phyloP scores from a whole-genome alignment of 306 rosid genomes.

The Senna siamea region DNA sequence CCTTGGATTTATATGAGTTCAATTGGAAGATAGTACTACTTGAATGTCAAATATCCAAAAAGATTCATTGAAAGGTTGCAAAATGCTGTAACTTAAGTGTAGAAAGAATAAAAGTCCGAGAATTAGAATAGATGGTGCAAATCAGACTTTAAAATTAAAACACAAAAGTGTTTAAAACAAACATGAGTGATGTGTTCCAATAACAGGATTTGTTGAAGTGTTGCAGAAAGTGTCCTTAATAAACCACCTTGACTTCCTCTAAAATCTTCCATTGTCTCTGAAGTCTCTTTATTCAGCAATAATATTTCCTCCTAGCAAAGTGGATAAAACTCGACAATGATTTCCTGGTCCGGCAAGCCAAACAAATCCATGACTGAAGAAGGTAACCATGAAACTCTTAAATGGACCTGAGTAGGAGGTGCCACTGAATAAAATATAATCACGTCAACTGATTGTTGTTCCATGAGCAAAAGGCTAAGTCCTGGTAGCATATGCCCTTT shows the following conservation, averaged over 20 bases:
- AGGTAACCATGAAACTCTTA: background rate
- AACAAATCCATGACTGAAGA: background rate
- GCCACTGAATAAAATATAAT: background rate
- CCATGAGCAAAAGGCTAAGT: background rate
- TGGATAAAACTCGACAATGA: background rate
- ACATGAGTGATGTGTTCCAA: background rate
- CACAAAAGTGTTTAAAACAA: background rate
- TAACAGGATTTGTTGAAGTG: background rate
- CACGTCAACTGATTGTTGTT: background rate
- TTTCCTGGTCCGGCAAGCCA: background rate
- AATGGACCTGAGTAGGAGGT: background rate
- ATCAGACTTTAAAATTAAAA: background rate
- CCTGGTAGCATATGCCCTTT: background rate
- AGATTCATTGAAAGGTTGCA: conserved; percentile 21
- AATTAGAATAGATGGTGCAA: too few species aligned
- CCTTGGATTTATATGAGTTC: conserved; percentile 13
- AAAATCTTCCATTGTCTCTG: conserved; percentile 4
- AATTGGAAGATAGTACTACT: conserved; percentile 3
- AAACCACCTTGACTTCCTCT: conserved; percentile 15
- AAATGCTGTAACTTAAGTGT: conserved; percentile 6
- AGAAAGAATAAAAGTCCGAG: background rate
- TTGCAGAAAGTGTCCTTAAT: conserved; percentile 1
- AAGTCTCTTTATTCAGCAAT: conserved; percentile 7
- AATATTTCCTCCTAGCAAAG: background rate
- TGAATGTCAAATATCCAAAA: background rate